A percentile compares a stretch with the other conserved stretches of the same genome.
These are phyloP conservation scores for Candida silvicultrix DNA, from an alignment of 805 yeast genomes.

Conservation along the genomic window DNA sequence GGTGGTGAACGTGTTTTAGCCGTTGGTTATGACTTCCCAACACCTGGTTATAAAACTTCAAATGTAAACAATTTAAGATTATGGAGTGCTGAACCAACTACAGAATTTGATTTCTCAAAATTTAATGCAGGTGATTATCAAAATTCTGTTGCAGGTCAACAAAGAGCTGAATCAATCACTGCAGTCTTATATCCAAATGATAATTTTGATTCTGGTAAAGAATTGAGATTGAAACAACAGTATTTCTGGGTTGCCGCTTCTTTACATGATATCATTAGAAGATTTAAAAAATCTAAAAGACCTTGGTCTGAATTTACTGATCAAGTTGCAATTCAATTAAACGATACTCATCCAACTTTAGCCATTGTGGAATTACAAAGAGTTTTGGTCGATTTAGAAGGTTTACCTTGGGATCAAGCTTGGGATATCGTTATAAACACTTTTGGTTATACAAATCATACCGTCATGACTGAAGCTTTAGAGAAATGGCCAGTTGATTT, in stretches of 20 bases:
- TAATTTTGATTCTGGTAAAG: conserved; percentile 87
- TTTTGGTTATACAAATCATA: conserved; percentile 91
- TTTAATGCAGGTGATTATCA: conserved; percentile 89
- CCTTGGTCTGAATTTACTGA: conserved; percentile 83
- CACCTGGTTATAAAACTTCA: conserved; percentile 80
- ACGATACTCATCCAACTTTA: conserved; percentile 91
- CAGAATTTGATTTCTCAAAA: conserved; percentile 86
- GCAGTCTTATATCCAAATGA: conserved; percentile 93
- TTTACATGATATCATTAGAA: conserved; percentile 81
- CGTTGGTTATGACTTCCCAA: conserved; percentile 85
- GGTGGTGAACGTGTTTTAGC: conserved; percentile 91
- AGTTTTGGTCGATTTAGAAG: conserved; percentile 78
- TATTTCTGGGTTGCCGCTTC: conserved; percentile 97
- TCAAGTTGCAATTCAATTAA: conserved; percentile 84
- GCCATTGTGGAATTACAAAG: conserved; percentile 89
- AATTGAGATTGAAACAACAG: conserved; percentile 88
- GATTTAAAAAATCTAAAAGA: conserved; percentile 72
- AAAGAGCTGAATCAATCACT: conserved; percentile 85
- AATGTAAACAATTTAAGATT: conserved; percentile 85
- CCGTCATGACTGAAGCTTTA: conserved; percentile 90
- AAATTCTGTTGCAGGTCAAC: conserved; percentile 78
- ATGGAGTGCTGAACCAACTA: conserved; percentile 87
- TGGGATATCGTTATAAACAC: conserved; percentile 78
- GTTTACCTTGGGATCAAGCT: conserved; percentile 74
- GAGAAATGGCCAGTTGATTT: conserved; percentile 93